Evolutionary conservation across 345 rosid species (phyloP), one percentile per base, ranked within the genome.

Genomic region (Anastatica hierochuntica): DNA sequence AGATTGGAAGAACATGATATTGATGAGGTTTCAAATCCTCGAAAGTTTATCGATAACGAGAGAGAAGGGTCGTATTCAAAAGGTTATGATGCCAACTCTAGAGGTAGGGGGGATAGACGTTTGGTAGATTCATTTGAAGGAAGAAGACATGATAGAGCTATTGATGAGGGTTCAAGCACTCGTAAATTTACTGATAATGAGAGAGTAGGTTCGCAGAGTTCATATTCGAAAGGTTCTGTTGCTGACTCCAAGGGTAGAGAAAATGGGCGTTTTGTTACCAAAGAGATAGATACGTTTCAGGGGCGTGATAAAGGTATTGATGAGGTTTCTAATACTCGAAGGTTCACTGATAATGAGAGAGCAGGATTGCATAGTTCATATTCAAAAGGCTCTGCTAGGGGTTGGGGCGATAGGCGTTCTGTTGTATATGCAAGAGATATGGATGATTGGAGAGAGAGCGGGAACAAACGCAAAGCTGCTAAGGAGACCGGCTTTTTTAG

Each of bases 201-300:
- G 60, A 54, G 51, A 35, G 62, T 55, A 61, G 71, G 72, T 49
- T 15, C 59, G 1, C 50, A 7, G 34, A 23, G 14, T 59, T 56
- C 74, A 30, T 75, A 40, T 64, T 45, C 63, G 1, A 26, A 55
- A 55, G 73, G 50, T 31, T 68, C 72, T 59, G 59, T 71, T 67
- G 50, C 72, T 37, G n/a, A n/a, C 65, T 77, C 73, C 26, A 77
- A 72, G 71, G 83, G 86, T 55, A 78, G 95, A 83, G 82, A 75
- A 36, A 71, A 58, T 42, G 80, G 73, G 12, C 68, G 76, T 31
- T 51, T 72, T 37, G 65, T 52, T 58, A 43, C 37, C 24, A 59
- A 50, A 39, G 56, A 45, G 23, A 21, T 18, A 1, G 44, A 39
- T 59, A 52, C 55, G 10, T 59, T 15, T 13, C 39, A 46, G 33